Percentiles rank a stretch among this genome's conserved stretches.
These are phyloP conservation scores for Pulveroboletus sp. DNA, from an alignment of 768 basidiomycete genomes.

Conservation along the genomic window DNA sequence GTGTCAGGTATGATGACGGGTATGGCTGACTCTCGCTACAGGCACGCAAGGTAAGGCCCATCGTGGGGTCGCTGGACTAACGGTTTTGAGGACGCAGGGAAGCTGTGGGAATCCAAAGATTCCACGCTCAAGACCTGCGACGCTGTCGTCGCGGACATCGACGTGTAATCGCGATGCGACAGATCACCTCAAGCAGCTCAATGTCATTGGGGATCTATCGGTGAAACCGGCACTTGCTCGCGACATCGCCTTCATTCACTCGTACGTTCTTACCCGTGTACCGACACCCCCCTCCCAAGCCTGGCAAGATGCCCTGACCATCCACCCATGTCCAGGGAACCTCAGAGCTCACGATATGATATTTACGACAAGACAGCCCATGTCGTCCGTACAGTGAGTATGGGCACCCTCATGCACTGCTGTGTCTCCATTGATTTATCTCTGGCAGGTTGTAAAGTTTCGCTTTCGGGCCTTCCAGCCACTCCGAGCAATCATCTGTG, in stretches of 20 bases:
- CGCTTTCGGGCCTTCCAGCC: conserved; percentile 58
- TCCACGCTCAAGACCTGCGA: not conserved
- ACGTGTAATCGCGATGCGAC: conserved; percentile 45
- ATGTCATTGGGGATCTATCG: conserved; percentile 76
- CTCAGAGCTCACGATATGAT: conserved; percentile 41
- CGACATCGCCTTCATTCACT: conserved; percentile 52
- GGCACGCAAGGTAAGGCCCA: too few species aligned
- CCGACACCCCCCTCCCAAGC: conserved; percentile 30
- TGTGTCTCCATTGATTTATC: not conserved
- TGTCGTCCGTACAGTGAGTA: conserved; percentile 62
- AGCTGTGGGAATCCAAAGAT: not conserved
- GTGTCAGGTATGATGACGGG: too few species aligned
- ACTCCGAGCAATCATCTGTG: conserved; percentile 55
- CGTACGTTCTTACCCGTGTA: conserved; percentile 34
- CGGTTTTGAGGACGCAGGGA: too few species aligned
- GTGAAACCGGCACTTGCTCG: conserved; percentile 57
- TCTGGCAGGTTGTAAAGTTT: conserved; percentile 52
- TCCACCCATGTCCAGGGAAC: conserved; percentile 28
- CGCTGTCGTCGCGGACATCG: not conserved
- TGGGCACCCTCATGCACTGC: not conserved
- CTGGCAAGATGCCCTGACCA: conserved; percentile 58
- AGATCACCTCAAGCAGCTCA: conserved; percentile 55
- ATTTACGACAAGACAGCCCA: conserved; percentile 71
- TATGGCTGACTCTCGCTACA: too few species aligned
- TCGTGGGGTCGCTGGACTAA: too few species aligned